Percentiles rank a stretch among this genome's conserved stretches.
Conservation (phyloP, 176 grass and related monocot genomes). For the Rhipidocladum racemiflorum region DNA sequence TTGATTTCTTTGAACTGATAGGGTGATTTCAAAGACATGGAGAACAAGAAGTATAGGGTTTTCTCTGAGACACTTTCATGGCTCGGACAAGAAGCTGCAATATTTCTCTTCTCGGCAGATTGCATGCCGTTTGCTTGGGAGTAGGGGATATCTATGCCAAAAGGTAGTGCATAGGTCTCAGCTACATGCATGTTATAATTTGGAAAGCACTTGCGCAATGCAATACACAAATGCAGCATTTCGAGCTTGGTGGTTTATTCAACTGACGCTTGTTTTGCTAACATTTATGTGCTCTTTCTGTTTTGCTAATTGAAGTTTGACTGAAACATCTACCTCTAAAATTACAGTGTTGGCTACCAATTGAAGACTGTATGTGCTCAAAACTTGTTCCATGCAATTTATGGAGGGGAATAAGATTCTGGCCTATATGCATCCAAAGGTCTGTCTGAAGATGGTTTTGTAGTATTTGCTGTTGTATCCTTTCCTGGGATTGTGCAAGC, state of each 20-base stretch:
- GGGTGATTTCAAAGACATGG: constrained; percentile 75
- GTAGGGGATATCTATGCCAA: constrained; percentile 77
- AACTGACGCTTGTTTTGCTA: not conserved
- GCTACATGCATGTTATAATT: not conserved
- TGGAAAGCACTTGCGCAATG: not conserved
- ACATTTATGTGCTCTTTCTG: not conserved
- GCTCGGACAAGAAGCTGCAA: constrained; percentile 82
- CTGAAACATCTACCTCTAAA: not conserved
- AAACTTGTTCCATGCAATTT: constrained; percentile 46
- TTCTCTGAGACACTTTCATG: constrained; percentile 55
- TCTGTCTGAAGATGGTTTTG: constrained; percentile 23
- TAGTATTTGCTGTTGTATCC: not conserved
- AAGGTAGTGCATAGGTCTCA: constrained; percentile 41
- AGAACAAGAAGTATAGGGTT: constrained; percentile 76
- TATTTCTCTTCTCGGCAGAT: constrained; percentile 88
- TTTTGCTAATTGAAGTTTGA: not conserved
- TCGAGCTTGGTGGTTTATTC: not conserved
- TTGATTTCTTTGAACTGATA: constrained; percentile 21
- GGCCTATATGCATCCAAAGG: constrained; percentile 99
- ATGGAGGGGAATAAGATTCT: constrained; percentile 71
- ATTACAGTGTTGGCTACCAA: constrained; percentile 86
- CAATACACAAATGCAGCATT: not conserved
- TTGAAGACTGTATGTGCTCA: constrained; percentile 88
- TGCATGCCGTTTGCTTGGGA: constrained; percentile 76
- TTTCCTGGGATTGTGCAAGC: constrained; percentile 1